Percentiles rank a stretch among this genome's conserved stretches.
phyloP scores from a whole-genome alignment of 495 filamentous ascomycete genomes.

The Talaromyces thailandensis region DNA sequence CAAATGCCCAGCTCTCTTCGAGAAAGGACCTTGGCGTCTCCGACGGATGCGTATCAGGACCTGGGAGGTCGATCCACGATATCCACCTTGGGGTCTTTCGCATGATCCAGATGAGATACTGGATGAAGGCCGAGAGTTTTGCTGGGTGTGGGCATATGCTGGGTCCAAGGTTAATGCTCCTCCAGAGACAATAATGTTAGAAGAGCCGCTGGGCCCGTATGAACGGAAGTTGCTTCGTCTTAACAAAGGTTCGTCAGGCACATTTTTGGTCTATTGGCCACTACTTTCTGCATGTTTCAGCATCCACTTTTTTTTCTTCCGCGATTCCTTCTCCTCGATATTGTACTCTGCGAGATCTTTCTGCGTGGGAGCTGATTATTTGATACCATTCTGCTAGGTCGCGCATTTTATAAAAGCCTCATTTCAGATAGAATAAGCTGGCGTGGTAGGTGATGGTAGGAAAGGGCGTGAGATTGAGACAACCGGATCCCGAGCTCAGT shows the following conservation, averaged over 20 bases:
- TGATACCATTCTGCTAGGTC: too few species aligned
- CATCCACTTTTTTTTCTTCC: too few species aligned
- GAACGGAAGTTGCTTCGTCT: constrained; percentile 35
- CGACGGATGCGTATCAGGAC: constrained; percentile 5
- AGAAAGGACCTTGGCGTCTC: constrained; percentile 20
- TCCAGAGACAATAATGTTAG: constrained; percentile 27
- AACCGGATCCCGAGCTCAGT: too few species aligned
- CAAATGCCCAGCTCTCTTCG: constrained; percentile 40
- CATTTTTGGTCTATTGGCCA: background rate
- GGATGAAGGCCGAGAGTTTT: constrained; percentile 17
- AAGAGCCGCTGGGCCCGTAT: constrained; percentile 42
- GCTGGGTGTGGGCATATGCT: constrained; percentile 44
- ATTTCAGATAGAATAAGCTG: too few species aligned
- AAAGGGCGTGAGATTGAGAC: too few species aligned
- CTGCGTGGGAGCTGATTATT: too few species aligned
- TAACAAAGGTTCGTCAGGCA: constrained; percentile 22
- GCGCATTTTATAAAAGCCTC: too few species aligned
- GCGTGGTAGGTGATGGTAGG: too few species aligned
- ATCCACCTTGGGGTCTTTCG: background rate
- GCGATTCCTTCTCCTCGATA: too few species aligned
- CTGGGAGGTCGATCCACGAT: background rate
- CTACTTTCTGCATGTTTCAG: too few species aligned
- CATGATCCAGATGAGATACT: constrained; percentile 3
- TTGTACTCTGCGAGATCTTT: too few species aligned
- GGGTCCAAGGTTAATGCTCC: constrained; percentile 30